Conservation (phyloP, 2,329 filamentous ascomycete genomes). For the Verticillium alfalfae region DNA sequence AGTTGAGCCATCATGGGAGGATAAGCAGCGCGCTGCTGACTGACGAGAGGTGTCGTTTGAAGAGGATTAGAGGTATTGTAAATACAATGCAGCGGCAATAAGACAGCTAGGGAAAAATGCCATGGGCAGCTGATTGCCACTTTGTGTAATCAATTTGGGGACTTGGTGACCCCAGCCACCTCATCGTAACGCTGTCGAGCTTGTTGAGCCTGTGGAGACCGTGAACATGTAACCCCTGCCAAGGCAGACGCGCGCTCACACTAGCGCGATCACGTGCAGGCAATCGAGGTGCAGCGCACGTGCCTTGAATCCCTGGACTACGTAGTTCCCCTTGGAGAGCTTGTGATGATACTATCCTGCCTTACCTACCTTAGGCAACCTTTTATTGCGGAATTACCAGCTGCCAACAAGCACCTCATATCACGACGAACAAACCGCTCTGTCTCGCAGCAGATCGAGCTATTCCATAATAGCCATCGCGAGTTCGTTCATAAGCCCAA, state of each 20-base stretch:
- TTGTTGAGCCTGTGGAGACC: too few relatives aligned
- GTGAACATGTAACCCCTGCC: too few relatives aligned
- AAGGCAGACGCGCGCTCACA: too few relatives aligned
- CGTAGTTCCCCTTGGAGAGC: neutral
- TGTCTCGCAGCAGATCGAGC: neutral
- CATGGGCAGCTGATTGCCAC: neutral
- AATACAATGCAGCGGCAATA: too few relatives aligned
- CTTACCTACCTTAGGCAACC: neutral
- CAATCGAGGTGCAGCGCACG: neutral
- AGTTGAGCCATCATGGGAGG: constrained; percentile 59
- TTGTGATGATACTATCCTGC: neutral
- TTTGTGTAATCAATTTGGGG: too few relatives aligned
- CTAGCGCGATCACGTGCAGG: neutral
- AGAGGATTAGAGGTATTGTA: neutral
- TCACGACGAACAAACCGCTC: neutral
- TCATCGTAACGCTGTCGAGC: too few relatives aligned
- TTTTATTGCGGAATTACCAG: neutral
- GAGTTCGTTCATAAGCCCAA: neutral
- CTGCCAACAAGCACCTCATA: neutral
- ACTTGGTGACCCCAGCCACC: too few relatives aligned
- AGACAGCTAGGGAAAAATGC: too few relatives aligned
- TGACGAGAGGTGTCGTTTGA: neutral
- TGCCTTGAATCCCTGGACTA: neutral
- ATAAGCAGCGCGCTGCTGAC: constrained; percentile 34
- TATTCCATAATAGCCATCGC: neutral